These are phyloP conservation scores for Candida arabinofermentans DNA, from an alignment of 805 yeast species.

Conservation along the genomic window DNA sequence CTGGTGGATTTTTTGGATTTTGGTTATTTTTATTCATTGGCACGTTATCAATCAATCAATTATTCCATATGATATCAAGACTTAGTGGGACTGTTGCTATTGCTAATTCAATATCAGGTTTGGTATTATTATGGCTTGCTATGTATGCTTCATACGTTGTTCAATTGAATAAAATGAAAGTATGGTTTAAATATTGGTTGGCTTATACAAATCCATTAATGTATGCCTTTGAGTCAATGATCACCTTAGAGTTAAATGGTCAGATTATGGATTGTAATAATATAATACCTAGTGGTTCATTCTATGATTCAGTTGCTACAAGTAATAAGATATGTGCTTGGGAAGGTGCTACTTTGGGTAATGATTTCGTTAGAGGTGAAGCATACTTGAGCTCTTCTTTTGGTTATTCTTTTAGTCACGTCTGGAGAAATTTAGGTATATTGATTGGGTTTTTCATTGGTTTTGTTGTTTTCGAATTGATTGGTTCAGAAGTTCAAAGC, in stretches of 20 bases:
- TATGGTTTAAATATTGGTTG: slow-evolving; percentile 66
- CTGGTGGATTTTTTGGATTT: slow-evolving; percentile 53
- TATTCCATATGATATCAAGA: slow-evolving; percentile 51
- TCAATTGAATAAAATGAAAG: slow-evolving; percentile 53
- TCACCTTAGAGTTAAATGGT: slow-evolving; percentile 62
- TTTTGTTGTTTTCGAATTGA: slow-evolving; percentile 16
- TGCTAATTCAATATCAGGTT: slow-evolving; percentile 55
- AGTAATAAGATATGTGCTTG: slow-evolving; percentile 48
- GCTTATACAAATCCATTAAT: slow-evolving; percentile 54
- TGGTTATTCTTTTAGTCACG: slow-evolving; percentile 40
- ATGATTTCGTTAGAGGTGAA: slow-evolving; percentile 52
- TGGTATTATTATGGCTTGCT: slow-evolving; percentile 43
- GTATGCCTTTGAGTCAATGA: slow-evolving; percentile 58
- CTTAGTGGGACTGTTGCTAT: slow-evolving; percentile 38
- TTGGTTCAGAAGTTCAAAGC: slow-evolving; percentile 18
- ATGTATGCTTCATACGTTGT: slow-evolving; percentile 58
- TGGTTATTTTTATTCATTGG: slow-evolving; percentile 41
- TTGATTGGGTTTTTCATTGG: slow-evolving; percentile 24
- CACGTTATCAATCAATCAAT: slow-evolving; percentile 40
- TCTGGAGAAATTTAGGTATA: slow-evolving; percentile 36
- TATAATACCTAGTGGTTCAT: slow-evolving; percentile 62
- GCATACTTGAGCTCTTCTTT: slow-evolving; percentile 44
- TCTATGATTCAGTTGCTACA: slow-evolving; percentile 31
- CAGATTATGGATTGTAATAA: slow-evolving; percentile 47
- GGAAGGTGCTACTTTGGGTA: slow-evolving; percentile 35